phyloP scores from a whole-genome alignment of 2,329 filamentous ascomycete genomes.

The Fusarium agapanthi region DNA sequence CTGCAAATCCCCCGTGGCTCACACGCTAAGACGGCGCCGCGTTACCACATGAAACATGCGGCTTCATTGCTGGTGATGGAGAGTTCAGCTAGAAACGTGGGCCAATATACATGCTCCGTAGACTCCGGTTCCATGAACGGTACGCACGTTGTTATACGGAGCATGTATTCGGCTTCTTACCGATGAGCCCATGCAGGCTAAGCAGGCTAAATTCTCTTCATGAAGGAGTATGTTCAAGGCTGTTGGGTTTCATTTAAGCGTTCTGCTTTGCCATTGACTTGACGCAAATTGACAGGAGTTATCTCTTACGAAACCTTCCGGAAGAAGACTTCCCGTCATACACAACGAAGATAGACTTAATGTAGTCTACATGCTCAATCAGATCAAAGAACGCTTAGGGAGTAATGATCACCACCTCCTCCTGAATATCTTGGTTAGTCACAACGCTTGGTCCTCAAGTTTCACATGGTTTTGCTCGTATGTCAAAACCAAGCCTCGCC shows the following conservation, averaged over 20 bases:
- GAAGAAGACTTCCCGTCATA: not conserved
- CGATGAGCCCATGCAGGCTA: not conserved
- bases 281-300: not conserved
- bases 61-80: constrained; percentile 22
- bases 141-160: not conserved
- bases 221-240: not conserved
- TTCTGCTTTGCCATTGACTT: not conserved
- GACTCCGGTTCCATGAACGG: not conserved
- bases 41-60: constrained; percentile 37
- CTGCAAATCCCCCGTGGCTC: constrained; percentile 26
- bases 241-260: not conserved
- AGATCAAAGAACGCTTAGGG: not conserved
- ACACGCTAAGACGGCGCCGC: constrained; percentile 20
- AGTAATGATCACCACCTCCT: not conserved
- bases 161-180: not conserved
- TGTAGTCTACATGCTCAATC: not conserved
- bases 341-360: not conserved
- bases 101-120: not conserved
- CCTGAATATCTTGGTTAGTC: not conserved
- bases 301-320: not conserved
- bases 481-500: constrained; percentile 15
- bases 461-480: constrained; percentile 1
- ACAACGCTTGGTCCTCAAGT: not conserved
- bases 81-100: not conserved
- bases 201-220: not conserved